Evolutionary conservation across 2,329 filamentous ascomycete genomes (phyloP).

Genomic region (Alternaria sp.): DNA sequence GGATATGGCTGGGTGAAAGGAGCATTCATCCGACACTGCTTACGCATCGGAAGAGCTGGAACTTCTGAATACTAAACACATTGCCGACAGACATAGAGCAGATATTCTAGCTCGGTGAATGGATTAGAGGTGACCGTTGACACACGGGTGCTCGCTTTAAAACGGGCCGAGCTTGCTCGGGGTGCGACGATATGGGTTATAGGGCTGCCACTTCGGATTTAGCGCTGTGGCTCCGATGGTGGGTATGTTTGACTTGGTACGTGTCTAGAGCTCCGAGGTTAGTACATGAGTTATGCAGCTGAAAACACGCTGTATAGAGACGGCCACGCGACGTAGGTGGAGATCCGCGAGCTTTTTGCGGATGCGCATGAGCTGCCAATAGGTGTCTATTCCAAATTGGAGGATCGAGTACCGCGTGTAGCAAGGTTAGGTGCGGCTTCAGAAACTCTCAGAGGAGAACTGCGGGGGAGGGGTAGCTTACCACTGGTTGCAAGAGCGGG

Average conservation of each 20-base stretch:
- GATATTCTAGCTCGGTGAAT: constrained; percentile 10
- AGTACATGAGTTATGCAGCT: constrained; percentile 6
- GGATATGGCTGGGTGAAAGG: constrained; percentile 32
- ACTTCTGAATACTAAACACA: not conserved
- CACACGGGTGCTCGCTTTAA: constrained; percentile 44
- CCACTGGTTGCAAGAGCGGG: constrained; percentile 42
- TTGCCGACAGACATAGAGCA: not conserved
- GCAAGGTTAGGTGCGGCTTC: constrained; percentile 25
- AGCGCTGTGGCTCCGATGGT: constrained; percentile 28
- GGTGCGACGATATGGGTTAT: constrained; percentile 10
- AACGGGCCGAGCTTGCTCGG: constrained; percentile 42
- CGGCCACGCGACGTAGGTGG: constrained; percentile 2
- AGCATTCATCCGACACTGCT: constrained; percentile 37
- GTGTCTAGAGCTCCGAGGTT: constrained; percentile 14
- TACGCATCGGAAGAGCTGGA: constrained; percentile 28
- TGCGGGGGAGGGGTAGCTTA: constrained; percentile 48
- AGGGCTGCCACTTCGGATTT: constrained; percentile 32
- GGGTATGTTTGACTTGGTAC: constrained; percentile 16
- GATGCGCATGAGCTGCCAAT: constrained; percentile 14
- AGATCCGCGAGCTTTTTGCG: not conserved
- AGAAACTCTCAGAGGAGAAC: constrained; percentile 16
- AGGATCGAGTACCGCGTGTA: constrained; percentile 14
- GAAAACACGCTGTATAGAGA: constrained; percentile 1
- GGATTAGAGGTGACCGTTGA: constrained; percentile 2
- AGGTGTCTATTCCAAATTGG: constrained; percentile 24